phyloP scores from a whole-genome alignment of 768 basidiomycete species.

The Lactifluus subvellereus region DNA sequence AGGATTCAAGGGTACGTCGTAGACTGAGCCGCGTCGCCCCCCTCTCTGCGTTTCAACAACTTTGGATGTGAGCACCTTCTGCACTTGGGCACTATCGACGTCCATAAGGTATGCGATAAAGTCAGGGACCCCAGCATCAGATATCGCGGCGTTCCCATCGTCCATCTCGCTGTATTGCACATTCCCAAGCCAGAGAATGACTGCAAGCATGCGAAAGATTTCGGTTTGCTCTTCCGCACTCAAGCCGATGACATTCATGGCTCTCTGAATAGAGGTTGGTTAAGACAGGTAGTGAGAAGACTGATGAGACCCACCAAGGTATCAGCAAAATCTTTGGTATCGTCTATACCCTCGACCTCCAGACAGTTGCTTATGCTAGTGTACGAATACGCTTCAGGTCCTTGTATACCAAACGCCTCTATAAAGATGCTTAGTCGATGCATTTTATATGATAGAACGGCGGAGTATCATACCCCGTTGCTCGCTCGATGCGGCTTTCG shows the following conservation, averaged over 20 bases:
- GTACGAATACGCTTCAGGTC: constrained; percentile 92
- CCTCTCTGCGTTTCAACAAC: constrained; percentile 92
- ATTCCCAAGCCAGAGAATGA: constrained; percentile 94
- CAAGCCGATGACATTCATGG: constrained; percentile 93
- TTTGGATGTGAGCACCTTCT: constrained; percentile 80
- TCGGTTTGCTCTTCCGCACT: constrained; percentile 77
- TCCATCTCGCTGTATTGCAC: constrained; percentile 85
- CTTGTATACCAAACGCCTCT: constrained; percentile 95
- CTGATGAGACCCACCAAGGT: constrained; percentile 60
- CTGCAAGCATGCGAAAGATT: constrained; percentile 89
- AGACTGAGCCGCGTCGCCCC: constrained; percentile 90
- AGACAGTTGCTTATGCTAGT: constrained; percentile 90
- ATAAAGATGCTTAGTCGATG: constrained; percentile 17
- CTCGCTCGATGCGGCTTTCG: constrained; percentile 85
- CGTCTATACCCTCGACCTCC: constrained; percentile 86
- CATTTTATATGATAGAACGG: neutral
- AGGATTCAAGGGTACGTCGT: constrained; percentile 92
- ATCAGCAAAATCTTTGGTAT: constrained; percentile 78
- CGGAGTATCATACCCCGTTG: constrained; percentile 63
- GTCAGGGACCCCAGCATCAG: constrained; percentile 85
- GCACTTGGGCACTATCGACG: constrained; percentile 66
- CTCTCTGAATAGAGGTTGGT: constrained; percentile 48
- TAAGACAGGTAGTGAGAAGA: neutral
- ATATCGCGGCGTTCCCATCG: constrained; percentile 77
- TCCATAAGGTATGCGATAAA: constrained; percentile 96